Evolutionary conservation across 352 stramenopile genomes (phyloP).

Genomic region (Phytophthora citricola): DNA sequence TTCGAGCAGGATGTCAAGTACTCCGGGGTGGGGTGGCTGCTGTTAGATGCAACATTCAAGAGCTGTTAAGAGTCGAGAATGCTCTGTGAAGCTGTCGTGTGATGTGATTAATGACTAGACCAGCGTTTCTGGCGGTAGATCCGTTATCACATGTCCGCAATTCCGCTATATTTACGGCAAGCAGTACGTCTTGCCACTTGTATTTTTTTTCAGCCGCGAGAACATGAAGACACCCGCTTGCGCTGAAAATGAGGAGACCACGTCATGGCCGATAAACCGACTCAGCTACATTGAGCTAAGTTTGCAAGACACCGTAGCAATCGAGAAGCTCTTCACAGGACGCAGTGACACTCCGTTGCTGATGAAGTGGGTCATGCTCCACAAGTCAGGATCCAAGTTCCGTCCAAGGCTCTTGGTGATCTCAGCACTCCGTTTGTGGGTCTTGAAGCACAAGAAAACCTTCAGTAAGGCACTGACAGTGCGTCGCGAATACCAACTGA

Average conservation of each 20-base stretch:
- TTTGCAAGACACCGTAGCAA: slow-evolving; percentile 35
- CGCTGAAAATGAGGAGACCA: slow-evolving; percentile 25
- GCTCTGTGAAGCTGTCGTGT: too few relatives aligned
- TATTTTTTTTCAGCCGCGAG: not conserved
- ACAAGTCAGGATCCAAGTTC: slow-evolving; percentile 48
- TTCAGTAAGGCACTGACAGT: slow-evolving; percentile 47
- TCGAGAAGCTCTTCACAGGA: slow-evolving; percentile 61
- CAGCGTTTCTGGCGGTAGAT: too few relatives aligned
- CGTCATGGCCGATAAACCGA: slow-evolving; percentile 66
- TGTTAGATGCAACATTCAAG: too few relatives aligned
- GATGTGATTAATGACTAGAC: too few relatives aligned
- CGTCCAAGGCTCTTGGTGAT: slow-evolving; percentile 61
- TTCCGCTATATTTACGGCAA: too few relatives aligned
- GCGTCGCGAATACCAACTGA: slow-evolving; percentile 50
- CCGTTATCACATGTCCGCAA: too few relatives aligned
- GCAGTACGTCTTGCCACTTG: not conserved
- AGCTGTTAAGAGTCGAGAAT: too few relatives aligned
- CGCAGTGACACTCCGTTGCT: slow-evolving; percentile 56
- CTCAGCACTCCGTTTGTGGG: slow-evolving; percentile 57
- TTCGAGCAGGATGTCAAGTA: too few relatives aligned
- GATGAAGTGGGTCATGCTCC: slow-evolving; percentile 71
- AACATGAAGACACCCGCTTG: slow-evolving; percentile 25
- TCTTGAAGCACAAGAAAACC: slow-evolving; percentile 55
- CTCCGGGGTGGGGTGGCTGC: too few relatives aligned
- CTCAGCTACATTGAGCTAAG: slow-evolving; percentile 71